Evolutionary conservation across 805 yeast species (phyloP), one percentile per base, ranked within the genome.

Genomic region (Kurtzmaniella fragi): DNA sequence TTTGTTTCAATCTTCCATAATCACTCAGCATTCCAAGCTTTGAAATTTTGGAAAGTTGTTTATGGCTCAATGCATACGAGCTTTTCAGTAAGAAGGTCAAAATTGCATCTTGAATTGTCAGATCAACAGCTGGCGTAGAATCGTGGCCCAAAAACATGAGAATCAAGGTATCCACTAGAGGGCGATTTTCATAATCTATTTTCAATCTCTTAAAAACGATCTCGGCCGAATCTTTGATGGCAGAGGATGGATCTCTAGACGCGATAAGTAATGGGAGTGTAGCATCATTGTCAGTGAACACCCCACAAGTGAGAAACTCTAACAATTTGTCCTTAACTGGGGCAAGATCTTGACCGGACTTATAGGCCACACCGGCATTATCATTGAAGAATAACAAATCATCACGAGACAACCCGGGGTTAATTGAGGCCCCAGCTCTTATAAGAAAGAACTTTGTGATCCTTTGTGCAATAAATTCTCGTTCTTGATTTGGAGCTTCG

Each of bases 381-480:
- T 70, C 71, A 0, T 87, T 82, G 48, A 87, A 77, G 48, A 82
- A 86, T 1, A 75, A 55, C 14, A 75, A 71, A 31, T 83, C 88
- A 0, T 54, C 53, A 0, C 67, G 56, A 11, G 81, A 65, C 37
- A 89, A 59, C 0, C 95, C 95, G 0, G 91, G 88, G 41, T 34
- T 49, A 42, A 54, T 39, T 39, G 59, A 43, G 37, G 70, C 55
- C 31, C 56, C 40, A 48, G 40, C 6, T 45, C 32, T 62, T 27
- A 86, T 57, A 35, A 85, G 48, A 53, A 85, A 73, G 43, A 85
- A 72, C 39, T 77, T 71, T 8, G 77, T 67, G 29, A 83, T 72
- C 38, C 70, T 70, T 3, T 58, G 53, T 1, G 75, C 44, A 12
- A 86, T 45, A 45, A 64, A 81, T 5, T 39, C 30, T 35, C 70